Evolutionary conservation across 1,284 basidiomycete genomes (phyloP), one percentile per base, ranked within the genome.

Genomic region (Ceratobasidium sp.): DNA sequence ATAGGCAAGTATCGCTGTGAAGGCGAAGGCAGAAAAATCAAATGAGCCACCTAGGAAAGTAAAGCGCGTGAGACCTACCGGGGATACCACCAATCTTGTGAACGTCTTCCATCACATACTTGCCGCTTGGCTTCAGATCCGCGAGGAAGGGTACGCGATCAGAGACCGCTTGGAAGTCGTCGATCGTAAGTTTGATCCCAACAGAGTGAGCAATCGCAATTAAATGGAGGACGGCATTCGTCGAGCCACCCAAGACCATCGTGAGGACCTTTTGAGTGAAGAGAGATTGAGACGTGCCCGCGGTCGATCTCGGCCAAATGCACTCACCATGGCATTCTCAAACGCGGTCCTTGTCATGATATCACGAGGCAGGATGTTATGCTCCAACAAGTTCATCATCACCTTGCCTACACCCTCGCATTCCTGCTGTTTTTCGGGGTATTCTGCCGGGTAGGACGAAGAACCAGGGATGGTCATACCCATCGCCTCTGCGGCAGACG

Each of bases 401-500:
- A 88, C 91, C 40, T 86, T 84, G 52, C 97, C 97, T 71, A 96
- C 87, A 6, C 89, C 87, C 78, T 91, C 90, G 83, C 95, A 97
- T 84, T 99, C 97, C 73, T 89, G 88, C 73, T 88, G 84, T 84
- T 97, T 97, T 82, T 98, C 97, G 70, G 89, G 86, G 80, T 94
- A 96, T 82, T 96, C 93, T 57, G 97, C 97, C 3, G 96, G 96
- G 88, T 92, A 97, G 9, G 95, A 97, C 1, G 96, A 97, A 32
- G 95, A 97, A n/a, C 97, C 97, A 4, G 97, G 94, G 8, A 98
- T 85, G n/a, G 95, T 90, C 96, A 98, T 98, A 22, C 96, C 96
- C 80, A 98, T 84, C 0, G 93, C 95, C 84, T 98, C 96, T 62
- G 95, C 89, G 17, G 95, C 94, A 78, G 95, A 96, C 7, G 96